Percentiles rank a stretch among this genome's conserved stretches.
Evolutionary conservation across 2,329 filamentous ascomycete species (phyloP).

Genomic region (Escovopsis sp.): DNA sequence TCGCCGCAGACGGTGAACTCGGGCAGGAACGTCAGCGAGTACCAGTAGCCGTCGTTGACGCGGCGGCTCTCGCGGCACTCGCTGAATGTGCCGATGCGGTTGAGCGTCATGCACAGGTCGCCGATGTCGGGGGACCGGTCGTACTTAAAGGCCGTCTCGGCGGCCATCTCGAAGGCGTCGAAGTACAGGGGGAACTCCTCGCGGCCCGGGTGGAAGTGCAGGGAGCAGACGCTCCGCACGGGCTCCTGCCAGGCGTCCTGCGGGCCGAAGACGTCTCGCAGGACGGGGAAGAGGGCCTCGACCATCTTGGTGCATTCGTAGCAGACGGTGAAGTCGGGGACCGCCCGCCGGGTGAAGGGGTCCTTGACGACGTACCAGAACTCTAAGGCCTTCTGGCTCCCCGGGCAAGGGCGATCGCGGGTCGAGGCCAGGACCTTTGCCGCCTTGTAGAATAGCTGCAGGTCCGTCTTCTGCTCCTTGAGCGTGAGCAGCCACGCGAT

Average conservation of each 20-base stretch:
- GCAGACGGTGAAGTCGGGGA: conserved; percentile 64
- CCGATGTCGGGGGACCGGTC: conserved; percentile 38
- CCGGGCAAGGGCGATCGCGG: conserved; percentile 42
- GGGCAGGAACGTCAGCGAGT: conserved; percentile 59
- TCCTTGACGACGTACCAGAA: conserved; percentile 67
- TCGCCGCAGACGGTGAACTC: conserved; percentile 76
- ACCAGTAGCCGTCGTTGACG: conserved; percentile 53
- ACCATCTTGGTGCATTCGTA: conserved; percentile 57
- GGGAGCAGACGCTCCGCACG: conserved; percentile 46
- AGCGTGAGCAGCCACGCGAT: conserved; percentile 71
- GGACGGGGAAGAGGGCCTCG: conserved; percentile 56
- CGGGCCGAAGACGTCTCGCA: conserved; percentile 51
- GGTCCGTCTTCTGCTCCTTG: conserved; percentile 50
- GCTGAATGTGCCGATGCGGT: conserved; percentile 38
- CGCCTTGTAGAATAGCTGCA: conserved; percentile 56
- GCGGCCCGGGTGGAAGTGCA: conserved; percentile 42
- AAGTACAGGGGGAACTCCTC: conserved; percentile 45
- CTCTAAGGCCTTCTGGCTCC: conserved; percentile 37
- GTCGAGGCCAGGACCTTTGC: conserved; percentile 40
- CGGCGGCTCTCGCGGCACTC: conserved; percentile 54
- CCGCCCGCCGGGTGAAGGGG: conserved; percentile 43
- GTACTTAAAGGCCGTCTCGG: conserved; percentile 32
- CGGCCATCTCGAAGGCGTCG: conserved; percentile 42
- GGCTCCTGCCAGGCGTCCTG: conserved; percentile 31
- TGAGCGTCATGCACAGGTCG: conserved; percentile 49